These are phyloP conservation scores for Sclerospora graminicola DNA, from an alignment of 352 stramenopile species.

Conservation along the genomic window DNA sequence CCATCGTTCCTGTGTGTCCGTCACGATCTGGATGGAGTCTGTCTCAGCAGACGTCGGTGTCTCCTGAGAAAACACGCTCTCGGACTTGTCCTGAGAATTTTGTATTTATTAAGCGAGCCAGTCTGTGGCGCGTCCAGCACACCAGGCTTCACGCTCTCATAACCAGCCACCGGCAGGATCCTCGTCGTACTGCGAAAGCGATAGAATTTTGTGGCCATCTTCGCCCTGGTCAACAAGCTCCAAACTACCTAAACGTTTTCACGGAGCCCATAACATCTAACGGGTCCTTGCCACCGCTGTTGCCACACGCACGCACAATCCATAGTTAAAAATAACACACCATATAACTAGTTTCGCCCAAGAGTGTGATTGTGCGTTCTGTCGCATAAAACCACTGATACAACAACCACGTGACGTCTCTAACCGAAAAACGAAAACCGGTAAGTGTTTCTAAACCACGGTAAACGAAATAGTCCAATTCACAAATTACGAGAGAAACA, in stretches of 20 bases:
- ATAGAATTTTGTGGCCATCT: conserved; percentile 98
- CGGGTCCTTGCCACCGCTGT: conserved; percentile 97
- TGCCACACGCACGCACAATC: too few relatives aligned
- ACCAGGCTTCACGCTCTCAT: conserved; percentile 88
- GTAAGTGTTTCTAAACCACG: too few relatives aligned
- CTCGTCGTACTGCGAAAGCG: conserved; percentile 85
- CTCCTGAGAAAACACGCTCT: conserved; percentile 88
- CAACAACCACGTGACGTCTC: too few relatives aligned
- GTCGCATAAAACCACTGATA: too few relatives aligned
- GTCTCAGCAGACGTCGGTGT: conserved; percentile 31
- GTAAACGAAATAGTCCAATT: too few relatives aligned
- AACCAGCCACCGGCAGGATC: conserved; percentile 86
- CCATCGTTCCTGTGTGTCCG: conserved; percentile 61
- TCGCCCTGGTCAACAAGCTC: conserved; percentile 98
- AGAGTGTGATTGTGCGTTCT: too few relatives aligned
- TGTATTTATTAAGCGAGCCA: conserved; percentile 98
- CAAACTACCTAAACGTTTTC: conserved; percentile 94
- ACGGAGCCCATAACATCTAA: conserved; percentile 98
- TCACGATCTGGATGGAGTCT: conserved; percentile 58
- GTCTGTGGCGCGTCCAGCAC: conserved; percentile 78
- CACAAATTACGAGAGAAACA: too few relatives aligned
- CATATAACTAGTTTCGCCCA: too few relatives aligned
- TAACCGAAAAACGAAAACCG: too few relatives aligned
- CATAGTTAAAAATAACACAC: too few relatives aligned
- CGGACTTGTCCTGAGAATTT: conserved; percentile 95